Evolutionary conservation across 768 basidiomycete species (phyloP), one percentile per base, ranked within the genome.

Genomic region (Podaxis sp.): DNA sequence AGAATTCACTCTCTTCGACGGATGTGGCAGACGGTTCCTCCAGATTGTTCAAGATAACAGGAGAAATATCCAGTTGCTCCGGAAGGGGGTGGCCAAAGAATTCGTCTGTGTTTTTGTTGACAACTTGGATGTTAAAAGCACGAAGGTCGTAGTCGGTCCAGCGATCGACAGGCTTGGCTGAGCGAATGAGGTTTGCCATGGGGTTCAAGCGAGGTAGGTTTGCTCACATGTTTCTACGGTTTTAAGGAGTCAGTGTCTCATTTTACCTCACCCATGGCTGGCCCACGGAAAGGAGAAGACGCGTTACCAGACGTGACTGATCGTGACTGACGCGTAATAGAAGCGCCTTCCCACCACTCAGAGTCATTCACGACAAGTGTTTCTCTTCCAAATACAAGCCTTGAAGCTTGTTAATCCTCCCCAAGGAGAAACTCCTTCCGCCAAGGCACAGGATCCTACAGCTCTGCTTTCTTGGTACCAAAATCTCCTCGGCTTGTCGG

Each of bases 241-340:
- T 33, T 33, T 33, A 33, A 33, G 2, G 33, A 33, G 33, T 9
- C 33, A 33, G 33, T 33, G 33, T 33, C 8, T 33, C 33, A 33
- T 33, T 33, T 33, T 9, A 33, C 33, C 8, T 33, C 33, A 33
- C 33, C 33, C 33, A 33, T 33, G 29, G 29, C 8, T 33, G 29
- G 8, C 29, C 29, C 29, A 9, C 29, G 2, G 29, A 33, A 9
- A 33, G 33, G 33, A 33, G 33, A 59, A 38, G 51, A 46, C 49
- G 58, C 49, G 58, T 59, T 59, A 59, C 49, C 19, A 17, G 12
- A 19, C 37, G 58, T 59, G 58, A 59, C 58, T n/a, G 25, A 57
- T 49, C 37, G 58, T 59, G 58, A 59, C 58, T n/a, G 25, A 57
- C 58, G 58, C 58, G 58, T 59, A 51, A 52, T 41, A 51, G 25